Evolutionary conservation across 306 rosid species (phyloP), one percentile per base, ranked within the genome.

Genomic region (Prosopis cineraria): DNA sequence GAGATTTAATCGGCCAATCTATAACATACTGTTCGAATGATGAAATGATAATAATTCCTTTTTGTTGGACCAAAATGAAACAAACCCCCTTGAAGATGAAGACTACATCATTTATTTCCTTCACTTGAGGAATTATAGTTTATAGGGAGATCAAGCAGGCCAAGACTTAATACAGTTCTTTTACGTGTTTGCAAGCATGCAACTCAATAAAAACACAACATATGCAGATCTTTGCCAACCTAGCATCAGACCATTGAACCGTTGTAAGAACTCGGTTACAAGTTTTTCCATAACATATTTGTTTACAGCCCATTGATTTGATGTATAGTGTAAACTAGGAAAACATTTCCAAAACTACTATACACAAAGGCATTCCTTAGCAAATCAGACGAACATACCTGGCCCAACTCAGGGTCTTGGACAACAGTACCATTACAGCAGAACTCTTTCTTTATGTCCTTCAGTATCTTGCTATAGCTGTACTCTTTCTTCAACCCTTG

Each of bases 401-500:
- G 72, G 52, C 72, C 72, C 50, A 67, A 5, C 22, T 67, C 72
- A 40, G 52, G 72, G 34, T 67, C 72, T 67, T 67, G 33, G 19
- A 67, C 72, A 22, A 67, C 72, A 24, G 72, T 67, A 39, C 72
- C 72, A 40, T 67, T 67, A 22, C 72, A 67, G 52, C 72, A 67
- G 33, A 67, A 67, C 52, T 67, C 72, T 67, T 67, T 67, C 72
- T 67, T 67, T 11, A 67, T 33, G 50, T 67, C 72, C 29, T 67
- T 67, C 34, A 67, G 72, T 22, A 67, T 67, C 50, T 67, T 67
- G 52, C 34, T 67, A 67, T 67, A 67, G 52, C 72, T 67, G 17
- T 67, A 67, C 10, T 67, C 72, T 40, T 67, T 67, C 72, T 67
- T 67, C 72, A 67, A 40, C 44, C 72, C 72, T 67, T 67, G 72